Base-by-base conservation (phyloP, 2,329 filamentous ascomycete genomes). In the Neonectria faginata region DNA sequence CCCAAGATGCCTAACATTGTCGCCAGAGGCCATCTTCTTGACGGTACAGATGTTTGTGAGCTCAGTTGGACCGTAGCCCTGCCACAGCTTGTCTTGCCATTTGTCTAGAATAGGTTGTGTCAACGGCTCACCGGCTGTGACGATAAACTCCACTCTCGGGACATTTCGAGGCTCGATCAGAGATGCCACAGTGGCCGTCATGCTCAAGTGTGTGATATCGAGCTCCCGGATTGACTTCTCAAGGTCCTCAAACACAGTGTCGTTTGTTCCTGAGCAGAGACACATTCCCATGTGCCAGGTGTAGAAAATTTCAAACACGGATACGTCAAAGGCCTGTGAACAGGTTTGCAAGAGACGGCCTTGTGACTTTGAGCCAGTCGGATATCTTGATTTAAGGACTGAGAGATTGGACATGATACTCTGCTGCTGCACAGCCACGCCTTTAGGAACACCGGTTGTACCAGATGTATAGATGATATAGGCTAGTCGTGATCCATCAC, bases 301-400 rank as follows among this genome's bases (percentile, higher is more conserved):
- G 71, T 93, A 97, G 76, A 97, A 95, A 14, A 97, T 94, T 73
- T 97, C 94, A 74, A 97, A 97, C 0, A 97, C 91, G 0, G 93
- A 97, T 2, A 97, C 89, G 73, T 97, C 92, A 74, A 97, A 97
- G 0, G 91, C 91, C 73, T 94, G 92, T 0, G 92, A 95, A 73
- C 92, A 97, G 2, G 92, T 88, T 77, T 97, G 94, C 0, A 97
- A 81, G 33, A 97, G 81, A n/a, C 89, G 86, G 1, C 89, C 86
- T 1, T 78, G 70, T 1, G 71, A 71, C 0, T 41, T 44, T 7
- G 63, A 29, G 0, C 79, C 74, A 0, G 81, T 80, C 0, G 92
- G 91, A 73, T 97, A 97, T 0, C 92, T 80, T 3, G 83, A 80
- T 2, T 85, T 83, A 7, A 97, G 82, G 10, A 87, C 83, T 18